Evolutionary conservation across 2,329 filamentous ascomycete genomes (phyloP).

Genomic region (Penicillium fuscoglaucum): DNA sequence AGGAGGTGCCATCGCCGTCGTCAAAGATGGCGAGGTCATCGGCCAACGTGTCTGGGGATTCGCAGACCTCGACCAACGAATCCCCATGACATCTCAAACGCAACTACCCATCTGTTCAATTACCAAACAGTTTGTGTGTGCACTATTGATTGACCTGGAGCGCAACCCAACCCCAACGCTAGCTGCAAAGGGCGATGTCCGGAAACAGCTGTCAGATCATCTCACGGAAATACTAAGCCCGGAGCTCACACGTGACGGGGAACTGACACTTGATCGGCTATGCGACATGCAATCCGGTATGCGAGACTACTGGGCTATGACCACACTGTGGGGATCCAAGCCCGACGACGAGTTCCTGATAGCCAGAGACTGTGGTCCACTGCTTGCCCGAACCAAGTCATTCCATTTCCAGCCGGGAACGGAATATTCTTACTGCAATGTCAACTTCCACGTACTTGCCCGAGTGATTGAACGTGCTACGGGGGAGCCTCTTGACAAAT

Average conservation of each 20-base stretch:
- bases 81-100: constrained; percentile 39
- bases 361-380: constrained; percentile 29
- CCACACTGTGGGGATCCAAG: constrained; percentile 45
- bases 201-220: constrained; percentile 33
- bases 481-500: constrained; percentile 35
- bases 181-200: constrained; percentile 29
- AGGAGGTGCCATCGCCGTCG: constrained; percentile 45
- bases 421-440: constrained; percentile 48
- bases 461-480: constrained; percentile 43
- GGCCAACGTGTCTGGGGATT: constrained; percentile 47
- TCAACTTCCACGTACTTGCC: constrained; percentile 46
- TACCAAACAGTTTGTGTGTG: constrained; percentile 49
- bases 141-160: constrained; percentile 39
- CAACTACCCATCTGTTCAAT: constrained; percentile 51
- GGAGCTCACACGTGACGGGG: constrained; percentile 26
- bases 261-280: constrained; percentile 41
- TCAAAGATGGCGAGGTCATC: constrained; percentile 46
- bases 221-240: constrained; percentile 28
- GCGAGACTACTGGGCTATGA: constrained; percentile 50
- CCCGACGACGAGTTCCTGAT: constrained; percentile 46
- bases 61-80: constrained; percentile 43
- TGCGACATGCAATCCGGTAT: constrained; percentile 48
- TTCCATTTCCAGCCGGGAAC: constrained; percentile 48
- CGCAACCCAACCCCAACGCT: constrained; percentile 35
- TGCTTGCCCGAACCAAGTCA: constrained; percentile 34